Evolutionary conservation across 2,329 filamentous ascomycete species (phyloP).

Genomic region (Apiospora arundinis): DNA sequence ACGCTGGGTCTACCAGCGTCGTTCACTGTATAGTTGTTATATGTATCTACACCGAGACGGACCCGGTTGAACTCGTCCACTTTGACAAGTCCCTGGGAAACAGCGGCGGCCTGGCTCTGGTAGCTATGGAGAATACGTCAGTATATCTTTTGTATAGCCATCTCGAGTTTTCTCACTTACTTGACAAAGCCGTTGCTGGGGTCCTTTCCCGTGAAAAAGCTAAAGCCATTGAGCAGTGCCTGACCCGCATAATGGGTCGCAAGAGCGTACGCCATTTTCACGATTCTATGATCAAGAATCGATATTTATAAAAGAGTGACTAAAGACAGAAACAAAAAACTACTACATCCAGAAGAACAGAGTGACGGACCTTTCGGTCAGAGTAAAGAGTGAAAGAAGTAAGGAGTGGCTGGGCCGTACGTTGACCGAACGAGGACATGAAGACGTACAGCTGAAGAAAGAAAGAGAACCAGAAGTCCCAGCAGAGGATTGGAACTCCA

Average conservation of each 20-base stretch:
- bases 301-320: constrained; percentile 9
- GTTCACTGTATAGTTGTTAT: constrained; percentile 42
- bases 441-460: constrained; percentile 2
- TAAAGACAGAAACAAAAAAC: constrained; percentile 1
- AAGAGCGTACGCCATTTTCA: constrained; percentile 38
- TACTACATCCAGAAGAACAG: constrained; percentile 17
- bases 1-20: constrained; percentile 63
- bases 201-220: constrained; percentile 59
- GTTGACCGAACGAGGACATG: background rate
- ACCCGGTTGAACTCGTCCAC: constrained; percentile 50
- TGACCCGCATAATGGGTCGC: constrained; percentile 40
- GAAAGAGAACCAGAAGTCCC: background rate
- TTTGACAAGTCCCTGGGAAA: constrained; percentile 47
- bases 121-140: constrained; percentile 42
- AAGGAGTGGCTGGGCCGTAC: constrained; percentile 8
- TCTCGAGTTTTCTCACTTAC: constrained; percentile 51
- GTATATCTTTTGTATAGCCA: background rate
- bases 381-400: background rate
- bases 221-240: constrained; percentile 49
- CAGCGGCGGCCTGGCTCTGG: constrained; percentile 49
- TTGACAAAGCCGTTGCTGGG: constrained; percentile 72
- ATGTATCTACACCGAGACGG: constrained; percentile 53
- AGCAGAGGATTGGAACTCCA: background rate
- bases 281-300: constrained; percentile 9
- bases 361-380: constrained; percentile 19